Conservation (phyloP, 345 rosid species). For the Pseudoturritis turrita region DNA sequence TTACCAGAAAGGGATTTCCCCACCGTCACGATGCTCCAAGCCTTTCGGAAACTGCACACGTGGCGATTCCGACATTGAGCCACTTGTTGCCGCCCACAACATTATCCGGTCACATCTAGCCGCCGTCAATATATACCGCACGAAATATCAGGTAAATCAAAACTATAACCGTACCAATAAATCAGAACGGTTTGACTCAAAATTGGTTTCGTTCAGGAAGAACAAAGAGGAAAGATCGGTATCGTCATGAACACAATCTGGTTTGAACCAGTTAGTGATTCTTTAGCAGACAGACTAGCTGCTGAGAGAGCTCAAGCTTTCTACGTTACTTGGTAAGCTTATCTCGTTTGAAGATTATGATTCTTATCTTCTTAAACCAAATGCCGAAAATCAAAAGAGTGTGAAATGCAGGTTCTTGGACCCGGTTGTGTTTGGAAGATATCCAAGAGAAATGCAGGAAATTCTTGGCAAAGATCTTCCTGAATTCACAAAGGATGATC, state of each 20-base stretch:
- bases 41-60: constrained; percentile 48
- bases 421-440: constrained; percentile 52
- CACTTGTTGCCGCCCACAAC: constrained; percentile 58
- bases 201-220: constrained; percentile 24
- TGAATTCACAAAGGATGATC: constrained; percentile 40
- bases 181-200: background rate
- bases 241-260: constrained; percentile 52
- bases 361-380: background rate
- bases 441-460: constrained; percentile 52
- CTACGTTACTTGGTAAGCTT: constrained; percentile 51
- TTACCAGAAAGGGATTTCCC: constrained; percentile 47
- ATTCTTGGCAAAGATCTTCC: constrained; percentile 49
- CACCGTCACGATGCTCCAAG: constrained; percentile 59
- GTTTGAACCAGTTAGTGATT: constrained; percentile 57
- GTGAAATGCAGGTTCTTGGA: constrained; percentile 53
- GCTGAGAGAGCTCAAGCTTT: constrained; percentile 60
- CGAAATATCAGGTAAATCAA: constrained; percentile 44
- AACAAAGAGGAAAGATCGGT: constrained; percentile 58
- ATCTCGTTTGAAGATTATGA: background rate
- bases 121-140: constrained; percentile 44
- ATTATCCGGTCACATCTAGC: constrained; percentile 60
- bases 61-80: constrained; percentile 52
- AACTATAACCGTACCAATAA: background rate
- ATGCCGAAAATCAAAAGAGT: background rate
- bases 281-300: constrained; percentile 46